phyloP scores from a whole-genome alignment of 768 basidiomycete genomes.

The Boletus eberwhitei region DNA sequence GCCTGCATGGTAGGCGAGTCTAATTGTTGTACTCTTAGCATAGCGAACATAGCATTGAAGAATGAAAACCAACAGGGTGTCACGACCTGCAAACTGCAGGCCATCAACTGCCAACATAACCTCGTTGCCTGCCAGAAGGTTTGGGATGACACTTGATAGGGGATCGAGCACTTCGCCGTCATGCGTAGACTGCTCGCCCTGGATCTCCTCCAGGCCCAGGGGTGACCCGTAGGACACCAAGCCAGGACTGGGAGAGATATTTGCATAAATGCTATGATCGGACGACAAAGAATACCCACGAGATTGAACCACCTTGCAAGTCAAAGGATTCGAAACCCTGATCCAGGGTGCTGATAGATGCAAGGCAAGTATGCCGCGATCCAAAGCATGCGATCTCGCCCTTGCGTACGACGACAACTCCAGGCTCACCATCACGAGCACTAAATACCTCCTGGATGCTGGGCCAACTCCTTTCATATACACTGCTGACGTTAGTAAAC shows the following conservation, averaged over 20 bases:
- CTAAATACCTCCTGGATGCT: conserved; percentile 22
- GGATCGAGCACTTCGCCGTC: conserved; percentile 56
- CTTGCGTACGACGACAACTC: conserved; percentile 47
- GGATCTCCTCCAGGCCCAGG: conserved; percentile 57
- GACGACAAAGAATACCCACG: conserved; percentile 32
- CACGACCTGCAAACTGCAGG: conserved; percentile 60
- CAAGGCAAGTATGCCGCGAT: conserved; percentile 25
- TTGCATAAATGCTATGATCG: neutral
- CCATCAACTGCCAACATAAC: conserved; percentile 70
- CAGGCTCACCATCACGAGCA: conserved; percentile 11
- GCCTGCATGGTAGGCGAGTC: conserved; percentile 64
- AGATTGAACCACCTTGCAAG: conserved; percentile 62
- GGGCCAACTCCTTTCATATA: conserved; percentile 39
- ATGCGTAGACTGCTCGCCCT: conserved; percentile 48
- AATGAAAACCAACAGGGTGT: conserved; percentile 43
- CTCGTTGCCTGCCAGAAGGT: conserved; percentile 33
- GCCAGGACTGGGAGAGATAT: conserved; percentile 38
- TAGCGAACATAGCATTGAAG: neutral
- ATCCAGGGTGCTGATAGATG: conserved; percentile 5
- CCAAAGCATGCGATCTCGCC: conserved; percentile 59
- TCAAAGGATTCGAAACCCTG: conserved; percentile 44
- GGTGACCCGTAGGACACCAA: conserved; percentile 40
- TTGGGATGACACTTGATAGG: conserved; percentile 32
- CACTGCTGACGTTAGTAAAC: conserved; percentile 61
- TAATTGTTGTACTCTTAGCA: conserved; percentile 28